Evolutionary conservation across 306 rosid species (phyloP), one percentile per base, ranked within the genome.

Genomic region (Gynostemma pentaphyllum): DNA sequence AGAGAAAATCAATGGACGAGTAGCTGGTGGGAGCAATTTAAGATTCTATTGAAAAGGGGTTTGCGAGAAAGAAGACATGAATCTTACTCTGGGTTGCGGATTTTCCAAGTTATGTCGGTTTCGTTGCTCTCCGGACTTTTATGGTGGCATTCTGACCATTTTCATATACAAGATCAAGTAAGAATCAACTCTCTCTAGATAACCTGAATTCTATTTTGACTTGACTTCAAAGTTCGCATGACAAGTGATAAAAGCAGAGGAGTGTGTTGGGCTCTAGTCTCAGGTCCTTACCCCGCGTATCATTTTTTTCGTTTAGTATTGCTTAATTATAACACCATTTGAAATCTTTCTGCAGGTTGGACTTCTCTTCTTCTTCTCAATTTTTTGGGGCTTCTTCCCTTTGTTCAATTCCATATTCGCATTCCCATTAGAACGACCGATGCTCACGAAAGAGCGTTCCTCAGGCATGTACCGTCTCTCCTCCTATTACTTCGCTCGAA

Each of bases 361-460:
- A 69, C 85, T 89, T 14, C 82, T 89, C 9, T 89, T 89, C 83
- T 89, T 89, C 89, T 89, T 86, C 95, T 80, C 97, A 45, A 86
- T 89, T 71, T 89, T 89, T 70, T 89, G 97, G 97, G 97, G 97
- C 47, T 89, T 82, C 78, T 86, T 84, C 74, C 97, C 97, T 12
- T 82, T 89, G 16, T 89, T 84, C 67, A 86, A 81, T 64, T 89
- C 97, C 69, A 84, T 89, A 68, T 89, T 89, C 49, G 78, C 87
- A 2, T 89, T 89, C 40, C 97, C 97, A 7, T 46, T 79, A 49
- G 97, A 89, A 69, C 77, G 84, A 49, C 97, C 95, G 66, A 84
- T 89, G 95, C 79, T 89, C 24, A 74, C 44, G 56, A 89, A 84
- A 61, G 97, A 89, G 64, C 81, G 86, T 69, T 84, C 97, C 23